Percentiles rank a stretch among this genome's conserved stretches.
Conservation (phyloP, 164 flowering plant species). For the Piper betle region DNA sequence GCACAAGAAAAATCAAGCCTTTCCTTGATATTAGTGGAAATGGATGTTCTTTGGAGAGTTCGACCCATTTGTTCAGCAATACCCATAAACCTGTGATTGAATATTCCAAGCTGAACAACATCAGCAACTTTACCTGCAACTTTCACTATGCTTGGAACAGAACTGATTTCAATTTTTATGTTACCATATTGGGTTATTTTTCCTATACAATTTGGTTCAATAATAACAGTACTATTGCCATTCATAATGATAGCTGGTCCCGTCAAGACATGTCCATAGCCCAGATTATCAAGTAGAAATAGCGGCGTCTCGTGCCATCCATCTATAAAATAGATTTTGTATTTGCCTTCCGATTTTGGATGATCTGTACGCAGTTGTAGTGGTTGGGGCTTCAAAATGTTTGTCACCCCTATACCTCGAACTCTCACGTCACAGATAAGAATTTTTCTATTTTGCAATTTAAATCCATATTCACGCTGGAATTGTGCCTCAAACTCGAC, state of each 20-base stretch:
- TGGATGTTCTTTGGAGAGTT: conserved; percentile 90
- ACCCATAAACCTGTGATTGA: conserved; percentile 96
- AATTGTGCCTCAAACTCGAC: conserved; percentile 64
- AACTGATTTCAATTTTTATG: conserved; percentile 63
- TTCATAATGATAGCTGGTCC: conserved; percentile 95
- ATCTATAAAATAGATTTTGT: conserved; percentile 59
- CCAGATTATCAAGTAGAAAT: conserved; percentile 73
- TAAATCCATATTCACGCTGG: conserved; percentile 89
- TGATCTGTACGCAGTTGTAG: conserved; percentile 23
- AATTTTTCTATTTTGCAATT: conserved; percentile 65
- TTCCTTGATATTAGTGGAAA: conserved; percentile 95
- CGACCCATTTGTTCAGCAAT: conserved; percentile 99
- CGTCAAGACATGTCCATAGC: conserved; percentile 46
- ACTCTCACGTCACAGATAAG: conserved; percentile 86
- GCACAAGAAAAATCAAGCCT: conserved; percentile 97
- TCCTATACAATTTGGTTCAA: conserved; percentile 81
- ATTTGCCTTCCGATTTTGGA: conserved; percentile 41
- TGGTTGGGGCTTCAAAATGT: conserved; percentile 56
- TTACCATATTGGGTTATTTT: conserved; percentile 72
- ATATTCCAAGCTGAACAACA: conserved; percentile 92
- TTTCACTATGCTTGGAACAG: conserved; percentile 25
- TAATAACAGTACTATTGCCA: conserved; percentile 92
- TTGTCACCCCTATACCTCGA: conserved; percentile 87
- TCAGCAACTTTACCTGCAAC: conserved; percentile 65
- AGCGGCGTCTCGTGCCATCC: conserved; percentile 73